These are phyloP conservation scores for Solanum medicagineum DNA, from an alignment of 257 asterid genomes.

Conservation along the genomic window DNA sequence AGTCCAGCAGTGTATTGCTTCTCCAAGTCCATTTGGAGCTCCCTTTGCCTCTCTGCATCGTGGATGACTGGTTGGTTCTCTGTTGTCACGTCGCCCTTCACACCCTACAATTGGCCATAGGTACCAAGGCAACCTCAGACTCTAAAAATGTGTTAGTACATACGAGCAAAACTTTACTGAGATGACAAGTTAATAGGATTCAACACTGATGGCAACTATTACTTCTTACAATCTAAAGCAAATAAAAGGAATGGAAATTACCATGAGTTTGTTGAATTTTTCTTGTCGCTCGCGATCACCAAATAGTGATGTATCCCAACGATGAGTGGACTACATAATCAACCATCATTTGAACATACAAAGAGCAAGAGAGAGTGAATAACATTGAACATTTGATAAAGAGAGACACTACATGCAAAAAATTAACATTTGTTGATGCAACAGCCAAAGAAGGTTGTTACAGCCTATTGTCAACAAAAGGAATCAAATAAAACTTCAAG, in stretches of 20 bases:
- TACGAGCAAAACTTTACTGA: conserved; percentile 8
- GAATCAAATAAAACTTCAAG: neutral
- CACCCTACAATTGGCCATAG: conserved; percentile 98
- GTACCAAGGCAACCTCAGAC: conserved; percentile 98
- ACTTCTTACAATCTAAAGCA: neutral
- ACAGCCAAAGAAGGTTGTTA: neutral
- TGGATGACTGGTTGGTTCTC: conserved; percentile 51
- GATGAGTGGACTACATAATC: conserved; percentile 52
- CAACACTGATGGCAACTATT: neutral
- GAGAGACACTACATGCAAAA: neutral
- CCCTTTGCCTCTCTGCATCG: conserved; percentile 68
- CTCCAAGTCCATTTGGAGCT: conserved; percentile 89
- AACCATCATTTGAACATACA: conserved; percentile 23
- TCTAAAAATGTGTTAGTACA: conserved; percentile 88
- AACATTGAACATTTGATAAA: conserved; percentile 8
- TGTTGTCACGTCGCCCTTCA: conserved; percentile 60
- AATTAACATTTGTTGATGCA: neutral
- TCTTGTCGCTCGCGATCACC: conserved; percentile 95
- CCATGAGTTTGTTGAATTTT: conserved; percentile 99
- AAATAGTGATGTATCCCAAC: conserved; percentile 66
- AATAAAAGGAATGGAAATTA: conserved; percentile 28
- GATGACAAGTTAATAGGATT: neutral
- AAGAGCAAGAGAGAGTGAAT: conserved; percentile 28
- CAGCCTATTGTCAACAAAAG: neutral
- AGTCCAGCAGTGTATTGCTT: conserved; percentile 96